A percentile compares a stretch with the other conserved stretches of the same genome.
Conservation (phyloP, 768 basidiomycete species). For the Phylloporus sp. region DNA sequence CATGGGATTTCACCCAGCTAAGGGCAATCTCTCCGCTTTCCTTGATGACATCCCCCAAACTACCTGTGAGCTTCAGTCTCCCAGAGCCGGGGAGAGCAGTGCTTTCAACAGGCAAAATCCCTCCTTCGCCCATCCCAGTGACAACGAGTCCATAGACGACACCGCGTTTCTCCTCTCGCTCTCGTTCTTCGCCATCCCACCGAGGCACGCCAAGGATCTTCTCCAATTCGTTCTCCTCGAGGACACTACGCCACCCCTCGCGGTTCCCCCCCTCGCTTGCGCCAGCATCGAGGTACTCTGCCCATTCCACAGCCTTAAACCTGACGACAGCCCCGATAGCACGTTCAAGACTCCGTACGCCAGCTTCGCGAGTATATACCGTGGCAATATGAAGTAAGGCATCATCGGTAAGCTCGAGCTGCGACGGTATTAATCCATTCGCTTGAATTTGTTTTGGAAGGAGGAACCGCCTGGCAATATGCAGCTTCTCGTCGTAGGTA, state of each 20-base stretch:
- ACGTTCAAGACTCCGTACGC: conserved; percentile 86
- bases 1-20: conserved; percentile 88
- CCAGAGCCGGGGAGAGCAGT: conserved; percentile 73
- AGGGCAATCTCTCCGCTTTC: conserved; percentile 88
- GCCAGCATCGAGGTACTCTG: conserved; percentile 46
- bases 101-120: conserved; percentile 81
- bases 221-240: conserved; percentile 73
- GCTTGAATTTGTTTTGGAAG: conserved; percentile 82
- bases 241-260: conserved; percentile 51
- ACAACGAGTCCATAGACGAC: conserved; percentile 85
- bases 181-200: conserved; percentile 76
- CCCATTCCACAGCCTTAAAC: conserved; percentile 89
- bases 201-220: conserved; percentile 74
- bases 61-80: conserved; percentile 71
- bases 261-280: conserved; percentile 17
- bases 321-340: conserved; percentile 86
- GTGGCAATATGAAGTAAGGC: conserved; percentile 69
- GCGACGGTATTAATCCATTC: conserved; percentile 63
- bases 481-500: conserved; percentile 87
- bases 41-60: conserved; percentile 85
- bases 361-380: conserved; percentile 85
- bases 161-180: conserved; percentile 67
- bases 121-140: conserved; percentile 84
- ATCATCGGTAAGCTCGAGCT: conserved; percentile 63
- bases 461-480: conserved; percentile 82